phyloP scores from a whole-genome alignment of 192 early-diverging fungal genomes.

The Linnemannia zychae region DNA sequence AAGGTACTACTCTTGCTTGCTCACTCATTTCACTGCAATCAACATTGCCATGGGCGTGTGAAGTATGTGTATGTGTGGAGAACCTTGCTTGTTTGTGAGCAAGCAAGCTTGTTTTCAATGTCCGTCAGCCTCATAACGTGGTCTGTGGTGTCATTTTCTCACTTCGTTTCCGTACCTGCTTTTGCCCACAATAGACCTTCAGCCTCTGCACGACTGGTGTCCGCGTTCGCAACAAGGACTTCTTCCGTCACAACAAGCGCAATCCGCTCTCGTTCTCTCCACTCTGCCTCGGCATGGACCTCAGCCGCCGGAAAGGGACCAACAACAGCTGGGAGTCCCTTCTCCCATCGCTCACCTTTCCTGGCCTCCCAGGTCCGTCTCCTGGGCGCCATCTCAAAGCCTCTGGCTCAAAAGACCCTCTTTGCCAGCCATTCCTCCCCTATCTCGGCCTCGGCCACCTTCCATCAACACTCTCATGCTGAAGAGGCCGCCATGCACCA shows the following conservation, averaged over 20 bases:
- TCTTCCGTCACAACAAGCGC: not conserved
- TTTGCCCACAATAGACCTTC: constrained; percentile 20
- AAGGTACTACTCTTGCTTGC: not conserved
- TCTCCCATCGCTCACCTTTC: not conserved
- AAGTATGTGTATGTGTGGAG: not conserved
- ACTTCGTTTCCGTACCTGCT: not conserved
- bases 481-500: constrained; percentile 1
- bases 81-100: not conserved
- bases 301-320: not conserved
- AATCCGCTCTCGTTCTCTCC: not conserved
- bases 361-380: constrained; percentile 21
- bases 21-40: not conserved
- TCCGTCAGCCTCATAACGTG: not conserved
- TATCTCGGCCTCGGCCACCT: constrained; percentile 27
- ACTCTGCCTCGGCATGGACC: not conserved
- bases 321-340: not conserved
- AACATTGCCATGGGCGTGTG: not conserved
- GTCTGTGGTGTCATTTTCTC: not conserved
- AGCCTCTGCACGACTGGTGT: constrained; percentile 30
- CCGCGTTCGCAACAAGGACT: not conserved
- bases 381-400: constrained; percentile 45
- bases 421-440: constrained; percentile 48
- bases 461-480: constrained; percentile 25
- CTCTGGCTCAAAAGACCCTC: constrained; percentile 34
- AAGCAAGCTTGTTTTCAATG: not conserved